phyloP scores from a whole-genome alignment of 345 rosid species.

The Sonneratia caseolaris region DNA sequence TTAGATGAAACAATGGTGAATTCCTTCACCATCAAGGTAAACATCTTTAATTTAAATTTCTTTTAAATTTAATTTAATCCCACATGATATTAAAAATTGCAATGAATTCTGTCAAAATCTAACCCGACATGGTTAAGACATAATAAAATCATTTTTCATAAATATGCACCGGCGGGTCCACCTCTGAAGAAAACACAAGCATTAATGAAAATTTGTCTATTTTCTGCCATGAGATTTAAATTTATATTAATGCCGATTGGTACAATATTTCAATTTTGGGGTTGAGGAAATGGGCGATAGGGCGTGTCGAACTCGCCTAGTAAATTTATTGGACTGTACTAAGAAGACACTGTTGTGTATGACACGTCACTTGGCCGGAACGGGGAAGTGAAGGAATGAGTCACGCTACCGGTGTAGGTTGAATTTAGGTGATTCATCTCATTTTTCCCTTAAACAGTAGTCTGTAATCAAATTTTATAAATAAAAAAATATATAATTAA shows the following conservation, averaged over 20 bases:
- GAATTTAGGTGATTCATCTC: no score
- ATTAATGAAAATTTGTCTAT: neutral
- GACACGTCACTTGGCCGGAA: neutral
- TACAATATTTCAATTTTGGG: neutral
- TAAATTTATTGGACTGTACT: neutral
- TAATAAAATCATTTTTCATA: no score
- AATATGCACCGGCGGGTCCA: no score
- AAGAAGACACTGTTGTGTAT: neutral
- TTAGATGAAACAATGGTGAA: constrained; percentile 61
- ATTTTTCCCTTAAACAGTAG: no score
- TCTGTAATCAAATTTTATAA: no score
- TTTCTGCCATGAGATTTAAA: neutral
- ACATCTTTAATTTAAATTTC: neutral
- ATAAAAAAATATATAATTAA: no score
- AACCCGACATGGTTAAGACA: no score
- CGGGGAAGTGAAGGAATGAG: no score
- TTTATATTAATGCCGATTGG: neutral
- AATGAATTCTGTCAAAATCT: no score
- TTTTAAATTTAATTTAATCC: neutral
- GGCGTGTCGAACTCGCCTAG: neutral
- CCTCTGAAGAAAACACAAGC: no score
- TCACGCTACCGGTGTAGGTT: no score
- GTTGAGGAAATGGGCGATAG: neutral
- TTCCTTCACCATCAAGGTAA: constrained; percentile 97
- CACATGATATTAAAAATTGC: no score